phyloP scores from a whole-genome alignment of 2,329 filamentous ascomycete species.

The Annulohypoxylon truncatum region DNA sequence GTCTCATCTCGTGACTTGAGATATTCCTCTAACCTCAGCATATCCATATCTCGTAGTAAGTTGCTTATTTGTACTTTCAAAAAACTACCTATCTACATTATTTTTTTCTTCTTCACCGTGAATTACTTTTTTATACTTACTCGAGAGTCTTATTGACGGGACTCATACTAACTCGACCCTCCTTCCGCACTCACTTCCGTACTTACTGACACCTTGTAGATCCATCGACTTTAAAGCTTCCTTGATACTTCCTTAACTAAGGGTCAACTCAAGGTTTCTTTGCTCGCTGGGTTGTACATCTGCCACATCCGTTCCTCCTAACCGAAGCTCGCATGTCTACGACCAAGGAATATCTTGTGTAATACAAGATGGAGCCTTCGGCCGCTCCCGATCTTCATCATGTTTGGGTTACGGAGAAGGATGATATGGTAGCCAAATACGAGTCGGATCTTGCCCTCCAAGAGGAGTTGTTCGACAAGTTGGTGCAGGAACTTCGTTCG shows the following conservation, averaged over 20 bases:
- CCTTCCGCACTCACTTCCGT: not conserved
- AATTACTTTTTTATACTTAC: not conserved
- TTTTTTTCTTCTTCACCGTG: not conserved
- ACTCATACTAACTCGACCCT: too few relatives aligned
- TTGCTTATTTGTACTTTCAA: not conserved
- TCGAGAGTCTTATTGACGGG: not conserved
- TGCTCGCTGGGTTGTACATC: not conserved
- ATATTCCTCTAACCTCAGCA: too few relatives aligned
- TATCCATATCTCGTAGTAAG: not conserved
- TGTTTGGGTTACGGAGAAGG: conserved; percentile 22
- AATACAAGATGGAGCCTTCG: conserved; percentile 21
- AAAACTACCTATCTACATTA: not conserved
- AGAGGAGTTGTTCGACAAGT: conserved; percentile 17
- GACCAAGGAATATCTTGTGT: not conserved
- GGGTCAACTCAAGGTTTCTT: not conserved
- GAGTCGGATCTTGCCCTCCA: conserved; percentile 22
- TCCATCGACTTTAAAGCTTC: too few relatives aligned
- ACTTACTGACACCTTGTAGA: not conserved
- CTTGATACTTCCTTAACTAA: not conserved
- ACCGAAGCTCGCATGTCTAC: not conserved
- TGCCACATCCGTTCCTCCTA: not conserved
- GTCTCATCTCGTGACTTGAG: not conserved
- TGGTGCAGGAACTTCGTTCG: conserved; percentile 17
- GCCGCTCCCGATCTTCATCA: not conserved
- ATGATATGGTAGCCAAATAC: conserved; percentile 26